phyloP scores from a whole-genome alignment of 148 eudicot species.

The Vaccinium myrtillus region DNA sequence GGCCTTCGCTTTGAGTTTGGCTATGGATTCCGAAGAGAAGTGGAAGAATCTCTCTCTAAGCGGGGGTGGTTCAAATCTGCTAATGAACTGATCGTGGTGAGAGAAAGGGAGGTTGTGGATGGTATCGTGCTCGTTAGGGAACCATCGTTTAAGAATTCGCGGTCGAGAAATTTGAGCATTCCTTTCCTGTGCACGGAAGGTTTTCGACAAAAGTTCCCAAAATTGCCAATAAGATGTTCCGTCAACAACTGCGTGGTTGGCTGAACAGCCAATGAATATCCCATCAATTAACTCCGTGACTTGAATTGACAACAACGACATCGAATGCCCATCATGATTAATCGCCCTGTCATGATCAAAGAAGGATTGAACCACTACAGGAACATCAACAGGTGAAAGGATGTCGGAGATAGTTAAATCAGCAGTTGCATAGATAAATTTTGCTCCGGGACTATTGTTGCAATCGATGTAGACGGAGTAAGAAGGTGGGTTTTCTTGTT shows the following conservation, averaged over 20 bases:
- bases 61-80: constrained; percentile 18
- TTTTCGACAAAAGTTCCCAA: constrained; percentile 16
- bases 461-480: constrained; percentile 22
- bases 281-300: constrained; percentile 33
- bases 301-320: constrained; percentile 26
- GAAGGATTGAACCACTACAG: constrained; percentile 22
- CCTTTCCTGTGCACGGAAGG: neutral
- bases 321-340: constrained; percentile 28
- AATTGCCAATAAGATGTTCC: constrained; percentile 32
- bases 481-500: neutral
- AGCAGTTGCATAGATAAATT: constrained; percentile 25
- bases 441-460: constrained; percentile 25
- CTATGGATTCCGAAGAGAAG: constrained; percentile 19
- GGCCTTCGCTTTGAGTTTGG: constrained; percentile 29
- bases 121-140: constrained; percentile 21
- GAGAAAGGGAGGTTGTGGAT: constrained; percentile 23
- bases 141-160: constrained; percentile 23
- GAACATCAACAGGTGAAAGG: constrained; percentile 23
- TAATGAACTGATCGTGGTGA: constrained; percentile 28
- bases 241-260: constrained; percentile 12
- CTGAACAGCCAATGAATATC: constrained; percentile 27
- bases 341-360: constrained; percentile 25
- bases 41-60: constrained; percentile 33
- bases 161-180: constrained; percentile 9
- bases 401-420: constrained; percentile 14